A percentile compares a stretch with the other conserved stretches of the same genome.
Conservation (phyloP, 2,329 filamentous ascomycete genomes). For the Colletotrichum chrysophilum region DNA sequence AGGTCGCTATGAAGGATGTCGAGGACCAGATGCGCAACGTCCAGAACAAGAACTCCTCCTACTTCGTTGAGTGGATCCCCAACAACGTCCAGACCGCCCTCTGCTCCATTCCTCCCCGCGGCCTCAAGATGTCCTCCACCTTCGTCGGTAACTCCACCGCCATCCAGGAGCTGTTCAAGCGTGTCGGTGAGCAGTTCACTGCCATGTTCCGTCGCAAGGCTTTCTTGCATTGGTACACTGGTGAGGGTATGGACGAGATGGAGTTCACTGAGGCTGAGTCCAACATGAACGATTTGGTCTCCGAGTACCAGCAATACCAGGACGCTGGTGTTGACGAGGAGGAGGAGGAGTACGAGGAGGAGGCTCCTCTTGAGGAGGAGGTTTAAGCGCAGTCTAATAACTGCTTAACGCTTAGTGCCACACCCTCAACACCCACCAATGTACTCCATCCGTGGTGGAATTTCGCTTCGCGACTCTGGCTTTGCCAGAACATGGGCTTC, state of each 20-base stretch:
- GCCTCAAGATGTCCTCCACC: conserved; percentile 98
- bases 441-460: conserved; percentile 8
- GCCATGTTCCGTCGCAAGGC: conserved; percentile 99
- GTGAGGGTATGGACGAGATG: conserved; percentile 99
- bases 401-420: not conserved
- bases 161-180: conserved; percentile 99
- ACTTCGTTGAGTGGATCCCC: conserved; percentile 99
- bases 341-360: conserved; percentile 94
- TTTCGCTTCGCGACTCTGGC: conserved; percentile 30
- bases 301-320: conserved; percentile 99
- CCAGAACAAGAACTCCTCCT: conserved; percentile 99
- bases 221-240: conserved; percentile 99
- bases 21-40: conserved; percentile 99
- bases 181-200: conserved; percentile 98
- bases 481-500: conserved; percentile 34
- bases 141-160: conserved; percentile 99
- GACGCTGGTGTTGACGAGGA: conserved; percentile 97
- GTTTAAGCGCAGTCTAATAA: conserved; percentile 38
- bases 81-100: conserved; percentile 99
- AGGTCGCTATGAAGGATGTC: conserved; percentile 99
- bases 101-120: conserved; percentile 97
- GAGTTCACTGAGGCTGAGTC: conserved; percentile 99
- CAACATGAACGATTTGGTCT: conserved; percentile 99
- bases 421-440: not conserved
- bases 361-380: conserved; percentile 78